Conservation (phyloP, 371 early-diverging fungal genomes). For the Coemansia sp. region DNA sequence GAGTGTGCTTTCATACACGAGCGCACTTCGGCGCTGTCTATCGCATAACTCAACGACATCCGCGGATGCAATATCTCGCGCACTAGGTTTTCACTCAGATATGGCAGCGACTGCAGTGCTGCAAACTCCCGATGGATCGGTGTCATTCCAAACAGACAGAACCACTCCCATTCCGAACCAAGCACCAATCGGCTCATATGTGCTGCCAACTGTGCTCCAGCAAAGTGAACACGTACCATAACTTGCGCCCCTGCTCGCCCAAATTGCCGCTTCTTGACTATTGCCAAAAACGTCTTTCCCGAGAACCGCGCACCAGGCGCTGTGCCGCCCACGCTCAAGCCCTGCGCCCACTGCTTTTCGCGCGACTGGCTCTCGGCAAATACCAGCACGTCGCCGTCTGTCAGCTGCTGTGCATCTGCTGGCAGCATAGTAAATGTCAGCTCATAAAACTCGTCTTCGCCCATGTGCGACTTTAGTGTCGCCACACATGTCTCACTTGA, state of each 20-base stretch:
- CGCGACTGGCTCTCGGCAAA: constrained; percentile 21
- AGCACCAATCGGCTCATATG: constrained; percentile 24
- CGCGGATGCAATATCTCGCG: constrained; percentile 67
- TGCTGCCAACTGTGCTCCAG: constrained; percentile 38
- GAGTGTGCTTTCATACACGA: constrained; percentile 62
- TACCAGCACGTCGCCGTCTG: constrained; percentile 55
- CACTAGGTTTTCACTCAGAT: constrained; percentile 58
- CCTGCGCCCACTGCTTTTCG: constrained; percentile 17
- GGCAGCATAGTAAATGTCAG: constrained; percentile 56
- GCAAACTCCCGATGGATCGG: constrained; percentile 83
- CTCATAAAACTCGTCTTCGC: constrained; percentile 76
- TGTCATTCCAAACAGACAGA: constrained; percentile 59
- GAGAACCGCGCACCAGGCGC: constrained; percentile 15
- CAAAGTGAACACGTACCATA: constrained; percentile 55
- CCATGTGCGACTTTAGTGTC: constrained; percentile 57
- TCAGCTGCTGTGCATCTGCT: constrained; percentile 46
- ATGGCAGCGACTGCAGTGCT: constrained; percentile 67
- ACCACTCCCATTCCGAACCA: constrained; percentile 53
- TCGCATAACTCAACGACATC: constrained; percentile 8
- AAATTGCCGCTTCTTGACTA: constrained; percentile 57
- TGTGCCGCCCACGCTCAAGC: constrained; percentile 3
- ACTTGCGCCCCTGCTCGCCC: constrained; percentile 50
- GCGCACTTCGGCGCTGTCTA: constrained; percentile 51
- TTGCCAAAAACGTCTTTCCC: constrained; percentile 58
- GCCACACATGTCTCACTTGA: constrained; percentile 54